These are phyloP conservation scores for Cutaneotrichosporon sp. DNA, from an alignment of 1,284 basidiomycete genomes.

Conservation along the genomic window DNA sequence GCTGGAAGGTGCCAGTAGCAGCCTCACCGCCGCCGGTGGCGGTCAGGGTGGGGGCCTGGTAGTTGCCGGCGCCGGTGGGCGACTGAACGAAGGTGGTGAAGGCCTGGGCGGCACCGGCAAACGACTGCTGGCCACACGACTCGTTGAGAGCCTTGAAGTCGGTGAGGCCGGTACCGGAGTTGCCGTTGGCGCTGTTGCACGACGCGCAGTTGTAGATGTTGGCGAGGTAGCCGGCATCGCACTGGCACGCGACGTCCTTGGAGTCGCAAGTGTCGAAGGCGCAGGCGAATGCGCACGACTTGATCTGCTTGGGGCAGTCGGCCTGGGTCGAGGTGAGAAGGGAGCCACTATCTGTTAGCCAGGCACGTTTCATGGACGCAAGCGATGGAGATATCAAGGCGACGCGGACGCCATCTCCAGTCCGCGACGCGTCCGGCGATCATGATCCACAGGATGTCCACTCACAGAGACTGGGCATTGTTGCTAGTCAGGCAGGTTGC, in stretches of 20 bases:
- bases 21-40: slow-evolving; percentile 43
- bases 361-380: too few relatives aligned
- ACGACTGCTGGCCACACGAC: slow-evolving; percentile 42
- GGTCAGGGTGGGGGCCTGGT: slow-evolving; percentile 41
- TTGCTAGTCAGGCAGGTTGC: slow-evolving; percentile 40
- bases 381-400: neutral
- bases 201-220: slow-evolving; percentile 48
- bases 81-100: slow-evolving; percentile 30
- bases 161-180: slow-evolving; percentile 27
- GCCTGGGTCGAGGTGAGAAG: slow-evolving; percentile 31
- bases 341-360: slow-evolving; percentile 10
- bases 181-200: slow-evolving; percentile 47
- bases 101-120: slow-evolving; percentile 31
- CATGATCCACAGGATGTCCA: too few relatives aligned
- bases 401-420: neutral
- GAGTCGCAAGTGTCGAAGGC: slow-evolving; percentile 38
- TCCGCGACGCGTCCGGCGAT: too few relatives aligned
- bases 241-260: slow-evolving; percentile 42
- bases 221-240: slow-evolving; percentile 37
- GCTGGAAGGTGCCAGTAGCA: slow-evolving; percentile 31
- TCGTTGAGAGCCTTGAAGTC: slow-evolving; percentile 39
- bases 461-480: slow-evolving; percentile 35
- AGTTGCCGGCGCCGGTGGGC: slow-evolving; percentile 27
- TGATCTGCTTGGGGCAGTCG: slow-evolving; percentile 26
- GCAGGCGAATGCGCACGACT: slow-evolving; percentile 41